Evolutionary conservation across 768 basidiomycete species (phyloP).

Genomic region (Naganishia vaughanmartiniae): DNA sequence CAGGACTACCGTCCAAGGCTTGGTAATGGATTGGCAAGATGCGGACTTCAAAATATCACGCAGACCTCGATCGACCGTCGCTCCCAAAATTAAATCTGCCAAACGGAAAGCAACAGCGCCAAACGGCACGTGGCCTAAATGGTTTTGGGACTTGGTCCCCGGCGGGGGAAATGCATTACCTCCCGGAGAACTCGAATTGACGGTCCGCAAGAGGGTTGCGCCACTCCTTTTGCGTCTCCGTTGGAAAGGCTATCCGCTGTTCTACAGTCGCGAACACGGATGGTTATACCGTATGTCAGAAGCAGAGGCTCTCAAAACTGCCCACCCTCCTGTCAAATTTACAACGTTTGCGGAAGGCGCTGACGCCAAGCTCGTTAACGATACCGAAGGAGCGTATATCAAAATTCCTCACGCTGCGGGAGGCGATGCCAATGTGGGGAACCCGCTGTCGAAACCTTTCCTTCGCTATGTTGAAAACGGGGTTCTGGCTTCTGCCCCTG

Average conservation of each 20-base stretch:
- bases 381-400: conserved; percentile 65
- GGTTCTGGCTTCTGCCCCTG: conserved; percentile 73
- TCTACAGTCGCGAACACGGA: conserved; percentile 79
- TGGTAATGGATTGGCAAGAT: conserved; percentile 40
- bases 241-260: conserved; percentile 82
- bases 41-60: too few relatives aligned
- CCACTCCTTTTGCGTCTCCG: conserved; percentile 80
- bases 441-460: conserved; percentile 82
- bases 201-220: conserved; percentile 74
- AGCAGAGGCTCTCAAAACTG: conserved; percentile 6
- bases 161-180: conserved; percentile 34
- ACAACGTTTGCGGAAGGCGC: conserved; percentile 56
- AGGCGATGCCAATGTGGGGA: conserved; percentile 91
- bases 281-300: conserved; percentile 81
- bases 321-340: neutral
- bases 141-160: conserved; percentile 84
- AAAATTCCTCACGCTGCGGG: conserved; percentile 97
- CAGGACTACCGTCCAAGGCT: conserved; percentile 33
- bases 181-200: conserved; percentile 73
- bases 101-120: neutral
- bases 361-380: conserved; percentile 60
- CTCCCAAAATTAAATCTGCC: neutral
- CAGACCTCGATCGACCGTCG: neutral
- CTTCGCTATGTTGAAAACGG: conserved; percentile 84
- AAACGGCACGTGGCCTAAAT: conserved; percentile 74